Evolutionary conservation across 2,329 filamentous ascomycete genomes (phyloP), one percentile per base, ranked within the genome.

Genomic region (Aotearoamyces nothofagi): DNA sequence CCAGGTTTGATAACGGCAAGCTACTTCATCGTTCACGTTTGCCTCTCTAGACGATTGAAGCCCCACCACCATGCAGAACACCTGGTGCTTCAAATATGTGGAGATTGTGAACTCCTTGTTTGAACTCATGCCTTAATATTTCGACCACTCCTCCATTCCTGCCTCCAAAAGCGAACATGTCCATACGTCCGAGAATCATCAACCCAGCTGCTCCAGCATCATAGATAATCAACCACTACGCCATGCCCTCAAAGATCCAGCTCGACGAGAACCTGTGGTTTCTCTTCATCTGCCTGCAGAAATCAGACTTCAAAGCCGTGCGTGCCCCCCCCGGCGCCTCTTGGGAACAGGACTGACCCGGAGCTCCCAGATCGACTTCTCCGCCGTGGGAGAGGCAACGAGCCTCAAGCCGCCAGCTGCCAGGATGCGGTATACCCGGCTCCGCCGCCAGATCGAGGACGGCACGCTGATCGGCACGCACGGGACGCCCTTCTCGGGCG

Each of bases 251-350:
- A 10, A 54, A 52, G 32, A 46, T 50, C 13, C 49, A 52, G 33
- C 39, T 51, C 4, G 52, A 57, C 25, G 50, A 52, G 29, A 54
- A 50, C 32, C 39, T 56, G 15, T 45, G 47, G 39, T 59, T 60
- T 34, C 45, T 61, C 15, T 58, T 55, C 38, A 43, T 51, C 16
- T 59, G 54, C 36, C 40, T 58, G 14, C 43, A 53, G 33, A 50
- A 52, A 27, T 51, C 52, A 5, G 49, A 55, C 23, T 42, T 45
- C 37, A 52, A 46, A 38, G 39, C 39, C n/a, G 55, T 55, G 46
- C 38, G 51, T 42, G 26, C 32, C 29, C 11, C 20, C 15, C 20
- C 9, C 28, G n/a, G n/a, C n/a, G n/a, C n/a, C n/a, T n/a, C n/a
- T n/a, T n/a, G n/a, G n/a, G n/a, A n/a, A n/a, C n/a, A n/a, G n/a